Evolutionary conservation across 164 flowering plant genomes (phyloP).

Genomic region (Umbilicus rupestris): DNA sequence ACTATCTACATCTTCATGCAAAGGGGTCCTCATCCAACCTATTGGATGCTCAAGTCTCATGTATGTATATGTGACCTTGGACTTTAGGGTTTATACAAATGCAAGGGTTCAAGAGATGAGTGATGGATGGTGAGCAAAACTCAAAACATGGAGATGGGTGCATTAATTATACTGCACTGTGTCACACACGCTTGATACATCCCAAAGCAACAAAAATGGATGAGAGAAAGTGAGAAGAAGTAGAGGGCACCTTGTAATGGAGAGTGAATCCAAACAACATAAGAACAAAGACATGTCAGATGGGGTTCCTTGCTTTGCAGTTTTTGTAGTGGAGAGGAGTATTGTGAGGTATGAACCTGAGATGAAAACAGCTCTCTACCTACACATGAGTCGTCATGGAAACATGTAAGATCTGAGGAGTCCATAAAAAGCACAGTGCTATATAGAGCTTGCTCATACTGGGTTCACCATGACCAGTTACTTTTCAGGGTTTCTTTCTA

Average conservation of each 20-base stretch:
- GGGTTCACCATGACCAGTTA: slow-evolving; percentile 2
- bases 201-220: not conserved
- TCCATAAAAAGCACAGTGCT: not conserved
- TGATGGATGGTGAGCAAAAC: no score
- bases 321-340: not conserved
- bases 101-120: no score
- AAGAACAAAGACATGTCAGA: slow-evolving; percentile 3
- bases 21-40: slow-evolving; percentile 4
- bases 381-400: not conserved
- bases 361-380: not conserved
- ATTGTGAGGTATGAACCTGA: not conserved
- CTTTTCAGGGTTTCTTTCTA: not conserved
- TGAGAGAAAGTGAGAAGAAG: not conserved
- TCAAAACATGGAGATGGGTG: no score
- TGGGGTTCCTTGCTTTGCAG: not conserved
- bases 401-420: slow-evolving; percentile 4
- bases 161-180: no score
- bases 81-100: no score
- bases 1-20: slow-evolving; percentile 6
- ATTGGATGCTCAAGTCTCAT: no score
- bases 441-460: not conserved
- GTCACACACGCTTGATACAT: no score
- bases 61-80: no score
- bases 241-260: not conserved
- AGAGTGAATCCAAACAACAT: slow-evolving; percentile 4